phyloP scores from a whole-genome alignment of 768 basidiomycete species.

The Rhodotorula babjevae region DNA sequence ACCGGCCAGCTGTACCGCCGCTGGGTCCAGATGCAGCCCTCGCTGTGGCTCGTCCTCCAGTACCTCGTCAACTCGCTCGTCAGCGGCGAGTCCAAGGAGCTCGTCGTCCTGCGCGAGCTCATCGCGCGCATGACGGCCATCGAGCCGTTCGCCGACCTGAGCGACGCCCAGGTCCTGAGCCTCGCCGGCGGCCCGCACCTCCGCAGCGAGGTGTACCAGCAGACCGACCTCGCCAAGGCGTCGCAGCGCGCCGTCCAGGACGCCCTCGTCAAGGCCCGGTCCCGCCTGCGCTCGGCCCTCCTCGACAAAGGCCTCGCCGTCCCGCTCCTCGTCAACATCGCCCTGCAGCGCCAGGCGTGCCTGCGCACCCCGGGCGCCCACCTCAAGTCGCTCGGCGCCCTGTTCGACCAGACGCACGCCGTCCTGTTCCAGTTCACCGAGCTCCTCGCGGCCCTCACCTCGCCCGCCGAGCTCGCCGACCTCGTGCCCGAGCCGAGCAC shows the following conservation, averaged over 20 bases:
- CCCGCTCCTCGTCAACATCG: conserved; percentile 83
- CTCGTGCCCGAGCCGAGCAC: conserved; percentile 70
- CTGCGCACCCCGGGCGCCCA: conserved; percentile 64
- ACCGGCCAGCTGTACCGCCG: conserved; percentile 84
- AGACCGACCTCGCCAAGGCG: conserved; percentile 43
- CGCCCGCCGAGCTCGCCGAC: conserved; percentile 66
- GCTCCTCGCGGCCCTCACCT: conserved; percentile 64
- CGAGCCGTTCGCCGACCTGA: conserved; percentile 80
- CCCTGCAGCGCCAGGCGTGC: conserved; percentile 82
- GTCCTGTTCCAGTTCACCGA: conserved; percentile 89
- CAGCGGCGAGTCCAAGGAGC: conserved; percentile 74
- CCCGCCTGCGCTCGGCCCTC: conserved; percentile 45
- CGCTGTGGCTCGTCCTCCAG: conserved; percentile 59
- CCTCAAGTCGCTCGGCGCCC: conserved; percentile 75
- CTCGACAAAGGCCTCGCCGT: conserved; percentile 60
- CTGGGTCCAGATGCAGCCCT: conserved; percentile 67
- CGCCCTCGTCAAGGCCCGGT: conserved; percentile 44
- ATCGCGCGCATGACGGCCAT: conserved; percentile 95
- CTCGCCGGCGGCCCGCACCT: conserved; percentile 87
- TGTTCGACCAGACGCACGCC: conserved; percentile 92
- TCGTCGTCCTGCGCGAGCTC: conserved; percentile 84
- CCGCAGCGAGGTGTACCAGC: conserved; percentile 66
- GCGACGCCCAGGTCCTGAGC: conserved; percentile 77
- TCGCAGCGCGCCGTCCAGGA: conserved; percentile 42
- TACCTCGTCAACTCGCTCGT: conserved; percentile 88